A percentile compares a stretch with the other conserved stretches of the same genome.
Evolutionary conservation across 2,329 filamentous ascomycete genomes (phyloP).

Genomic region (Albifimbria verrucaria): DNA sequence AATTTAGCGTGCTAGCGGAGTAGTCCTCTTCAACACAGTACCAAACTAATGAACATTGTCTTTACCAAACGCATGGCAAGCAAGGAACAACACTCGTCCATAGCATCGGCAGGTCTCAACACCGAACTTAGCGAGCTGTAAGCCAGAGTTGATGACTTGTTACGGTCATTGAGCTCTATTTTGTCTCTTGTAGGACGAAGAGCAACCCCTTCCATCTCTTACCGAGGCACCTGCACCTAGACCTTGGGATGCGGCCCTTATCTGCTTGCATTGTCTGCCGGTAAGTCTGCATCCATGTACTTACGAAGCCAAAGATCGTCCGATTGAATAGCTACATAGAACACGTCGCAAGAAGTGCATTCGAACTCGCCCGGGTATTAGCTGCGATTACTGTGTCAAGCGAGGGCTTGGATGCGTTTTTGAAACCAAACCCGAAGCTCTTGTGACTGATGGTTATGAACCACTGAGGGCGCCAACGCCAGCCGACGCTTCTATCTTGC

Average conservation of each 20-base stretch:
- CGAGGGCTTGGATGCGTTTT: neutral
- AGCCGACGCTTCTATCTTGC: neutral
- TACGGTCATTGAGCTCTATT: neutral
- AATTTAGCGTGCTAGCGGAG: too few species aligned
- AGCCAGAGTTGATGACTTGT: too few species aligned
- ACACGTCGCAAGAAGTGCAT: neutral
- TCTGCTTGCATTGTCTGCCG: neutral
- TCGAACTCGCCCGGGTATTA: neutral
- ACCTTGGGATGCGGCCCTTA: neutral
- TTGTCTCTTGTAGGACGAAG: neutral
- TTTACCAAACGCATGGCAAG: too few species aligned
- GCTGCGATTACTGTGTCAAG: neutral
- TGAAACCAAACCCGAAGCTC: neutral
- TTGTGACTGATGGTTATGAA: neutral
- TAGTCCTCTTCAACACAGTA: too few species aligned
- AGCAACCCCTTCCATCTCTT: too few species aligned
- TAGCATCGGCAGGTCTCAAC: too few species aligned
- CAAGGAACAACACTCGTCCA: too few species aligned
- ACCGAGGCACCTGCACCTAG: too few species aligned
- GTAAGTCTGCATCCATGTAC: neutral
- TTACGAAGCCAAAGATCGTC: neutral
- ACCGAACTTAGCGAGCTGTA: too few species aligned
- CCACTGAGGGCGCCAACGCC: neutral
- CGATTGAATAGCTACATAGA: neutral
- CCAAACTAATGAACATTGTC: too few species aligned